Percentiles rank a stretch among this genome's conserved stretches.
Evolutionary conservation across 2,329 filamentous ascomycete genomes (phyloP).

Genomic region (Fusarium pilosicola): DNA sequence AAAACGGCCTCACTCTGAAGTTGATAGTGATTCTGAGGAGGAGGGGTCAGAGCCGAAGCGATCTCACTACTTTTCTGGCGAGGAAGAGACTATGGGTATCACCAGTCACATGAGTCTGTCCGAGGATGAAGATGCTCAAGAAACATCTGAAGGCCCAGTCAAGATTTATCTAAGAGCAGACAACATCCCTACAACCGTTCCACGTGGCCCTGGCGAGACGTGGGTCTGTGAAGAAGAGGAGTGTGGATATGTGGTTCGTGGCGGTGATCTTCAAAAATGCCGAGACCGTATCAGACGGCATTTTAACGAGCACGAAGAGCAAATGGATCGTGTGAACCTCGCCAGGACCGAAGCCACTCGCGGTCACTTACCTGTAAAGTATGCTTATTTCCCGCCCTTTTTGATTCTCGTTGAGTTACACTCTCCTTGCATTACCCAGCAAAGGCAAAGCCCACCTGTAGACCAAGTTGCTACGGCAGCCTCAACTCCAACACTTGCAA

Average conservation of each 20-base stretch:
- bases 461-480: background rate
- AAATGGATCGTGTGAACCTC: conserved; percentile 60
- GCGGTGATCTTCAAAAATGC: conserved; percentile 65
- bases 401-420: conserved; percentile 46
- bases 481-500: conserved; percentile 5
- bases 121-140: conserved; percentile 33
- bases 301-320: conserved; percentile 67
- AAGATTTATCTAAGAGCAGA: conserved; percentile 61
- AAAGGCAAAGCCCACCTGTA: background rate
- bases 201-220: conserved; percentile 68
- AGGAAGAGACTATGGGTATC: conserved; percentile 49
- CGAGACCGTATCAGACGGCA: conserved; percentile 69
- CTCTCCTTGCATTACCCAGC: background rate
- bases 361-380: conserved; percentile 67
- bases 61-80: conserved; percentile 47
- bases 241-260: conserved; percentile 72
- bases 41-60: conserved; percentile 50
- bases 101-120: conserved; percentile 32
- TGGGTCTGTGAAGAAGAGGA: conserved; percentile 74
- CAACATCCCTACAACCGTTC: conserved; percentile 58
- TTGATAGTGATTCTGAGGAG: conserved; percentile 53
- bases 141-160: conserved; percentile 43
- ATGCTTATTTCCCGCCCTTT: conserved; percentile 53
- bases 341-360: conserved; percentile 65
- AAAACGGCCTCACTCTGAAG: conserved; percentile 55